Conservation (phyloP, 2,329 filamentous ascomycete species). For the Tolypocladium sp. region DNA sequence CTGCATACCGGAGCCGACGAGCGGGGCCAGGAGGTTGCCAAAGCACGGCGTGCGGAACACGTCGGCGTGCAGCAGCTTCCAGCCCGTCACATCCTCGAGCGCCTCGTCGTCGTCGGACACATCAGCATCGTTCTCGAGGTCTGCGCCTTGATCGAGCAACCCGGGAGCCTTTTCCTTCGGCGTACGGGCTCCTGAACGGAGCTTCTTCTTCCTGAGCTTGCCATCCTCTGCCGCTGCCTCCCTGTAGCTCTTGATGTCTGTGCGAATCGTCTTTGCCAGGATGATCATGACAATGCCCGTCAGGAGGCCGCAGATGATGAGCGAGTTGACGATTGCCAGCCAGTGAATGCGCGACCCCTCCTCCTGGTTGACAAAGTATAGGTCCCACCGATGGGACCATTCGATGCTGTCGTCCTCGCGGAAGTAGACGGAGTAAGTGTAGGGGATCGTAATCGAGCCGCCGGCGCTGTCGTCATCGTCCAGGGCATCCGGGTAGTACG, state of each 20-base stretch:
- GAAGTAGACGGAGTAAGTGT: conserved; percentile 86
- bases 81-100: conserved; percentile 73
- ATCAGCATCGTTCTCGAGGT: conserved; percentile 42
- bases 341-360: conserved; percentile 77
- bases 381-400: conserved; percentile 78
- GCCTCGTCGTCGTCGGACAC: conserved; percentile 45
- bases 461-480: conserved; percentile 50
- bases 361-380: conserved; percentile 83
- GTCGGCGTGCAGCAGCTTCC: conserved; percentile 84
- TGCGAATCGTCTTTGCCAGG: conserved; percentile 65
- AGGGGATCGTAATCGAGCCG: conserved; percentile 64
- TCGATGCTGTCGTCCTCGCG: conserved; percentile 72
- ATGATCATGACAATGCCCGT: conserved; percentile 76
- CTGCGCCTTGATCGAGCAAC: conserved; percentile 50
- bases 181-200: conserved; percentile 21
- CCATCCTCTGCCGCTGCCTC: conserved; percentile 59
- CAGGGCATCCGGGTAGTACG: conserved; percentile 37
- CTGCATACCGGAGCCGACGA: conserved; percentile 81
- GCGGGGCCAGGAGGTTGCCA: conserved; percentile 65
- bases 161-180: conserved; percentile 43
- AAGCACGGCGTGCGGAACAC: conserved; percentile 68
- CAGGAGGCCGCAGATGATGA: conserved; percentile 72
- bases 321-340: conserved; percentile 79
- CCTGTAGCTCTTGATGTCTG: conserved; percentile 68
- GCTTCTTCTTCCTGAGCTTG: conserved; percentile 46